Evolutionary conservation across 2,329 filamentous ascomycete species (phyloP).

Genomic region (Claviceps sp.): DNA sequence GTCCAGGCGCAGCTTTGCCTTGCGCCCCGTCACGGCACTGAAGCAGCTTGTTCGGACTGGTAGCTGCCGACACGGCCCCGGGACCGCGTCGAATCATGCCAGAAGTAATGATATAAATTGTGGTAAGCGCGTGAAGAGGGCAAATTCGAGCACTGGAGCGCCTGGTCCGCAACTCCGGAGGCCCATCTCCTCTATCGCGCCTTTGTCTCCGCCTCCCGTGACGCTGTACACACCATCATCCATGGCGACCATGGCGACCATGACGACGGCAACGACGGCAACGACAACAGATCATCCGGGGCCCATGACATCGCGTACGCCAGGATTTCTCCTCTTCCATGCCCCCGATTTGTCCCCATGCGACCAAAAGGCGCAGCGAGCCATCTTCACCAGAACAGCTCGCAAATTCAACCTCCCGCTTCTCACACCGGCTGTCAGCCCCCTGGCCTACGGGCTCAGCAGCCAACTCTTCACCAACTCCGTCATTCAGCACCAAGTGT

Average conservation of each 20-base stretch:
- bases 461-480: conserved; percentile 41
- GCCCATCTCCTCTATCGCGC: conserved; percentile 22
- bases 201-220: conserved; percentile 27
- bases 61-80: conserved; percentile 10
- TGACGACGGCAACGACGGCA: not conserved
- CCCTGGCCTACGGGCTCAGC: conserved; percentile 31
- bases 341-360: conserved; percentile 30
- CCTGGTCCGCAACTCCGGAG: conserved; percentile 13
- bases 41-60: conserved; percentile 18
- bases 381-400: conserved; percentile 38
- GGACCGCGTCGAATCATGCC: conserved; percentile 3
- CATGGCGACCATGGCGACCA: conserved; percentile 12
- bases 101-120: not conserved
- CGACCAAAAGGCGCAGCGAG: conserved; percentile 33
- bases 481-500: conserved; percentile 43
- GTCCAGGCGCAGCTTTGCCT: conserved; percentile 6
- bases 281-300: conserved; percentile 16
- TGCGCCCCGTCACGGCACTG: conserved; percentile 19
- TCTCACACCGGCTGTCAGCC: conserved; percentile 29
- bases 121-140: not conserved
- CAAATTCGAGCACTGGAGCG: conserved; percentile 12
- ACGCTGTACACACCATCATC: conserved; percentile 34
- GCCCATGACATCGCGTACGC: conserved; percentile 25
- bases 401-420: conserved; percentile 29
- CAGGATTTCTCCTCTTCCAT: conserved; percentile 38